phyloP scores from a whole-genome alignment of 305 asterid species.

The Galium porrigens region DNA sequence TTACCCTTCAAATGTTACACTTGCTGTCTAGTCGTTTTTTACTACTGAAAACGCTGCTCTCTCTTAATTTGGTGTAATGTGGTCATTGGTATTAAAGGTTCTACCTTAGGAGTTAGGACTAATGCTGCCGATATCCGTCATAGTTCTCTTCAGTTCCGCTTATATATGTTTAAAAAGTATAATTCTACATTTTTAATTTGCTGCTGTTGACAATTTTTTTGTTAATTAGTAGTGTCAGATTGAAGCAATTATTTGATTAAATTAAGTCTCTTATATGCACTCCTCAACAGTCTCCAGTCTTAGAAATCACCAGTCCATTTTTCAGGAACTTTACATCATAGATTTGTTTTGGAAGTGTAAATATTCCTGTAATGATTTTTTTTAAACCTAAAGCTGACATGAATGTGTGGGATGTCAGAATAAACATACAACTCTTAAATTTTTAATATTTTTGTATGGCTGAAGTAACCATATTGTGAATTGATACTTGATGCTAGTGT shows the following conservation, averaged over 20 bases:
- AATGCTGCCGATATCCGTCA: not conserved
- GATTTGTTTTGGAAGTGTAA: not conserved
- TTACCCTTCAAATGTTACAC: not conserved
- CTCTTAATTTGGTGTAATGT: not conserved
- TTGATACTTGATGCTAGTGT: slow-evolving; percentile 40
- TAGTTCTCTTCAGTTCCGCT: not conserved
- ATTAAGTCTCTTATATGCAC: not conserved
- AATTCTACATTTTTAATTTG: not conserved
- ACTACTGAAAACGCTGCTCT: not conserved
- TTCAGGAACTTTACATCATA: not conserved
- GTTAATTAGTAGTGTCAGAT: too few species aligned
- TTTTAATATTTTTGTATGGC: not conserved
- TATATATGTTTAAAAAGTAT: too few species aligned
- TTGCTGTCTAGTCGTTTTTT: not conserved
- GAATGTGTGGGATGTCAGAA: not conserved
- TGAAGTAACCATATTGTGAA: slow-evolving; percentile 10
- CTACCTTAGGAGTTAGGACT: not conserved
- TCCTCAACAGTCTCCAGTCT: not conserved
- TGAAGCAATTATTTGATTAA: too few species aligned
- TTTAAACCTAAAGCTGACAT: not conserved
- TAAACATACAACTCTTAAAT: not conserved
- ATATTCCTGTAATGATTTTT: not conserved
- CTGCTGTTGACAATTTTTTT: not conserved
- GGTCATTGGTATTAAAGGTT: not conserved
- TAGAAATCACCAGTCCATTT: not conserved